Evolutionary conservation across 345 rosid species (phyloP), one percentile per base, ranked within the genome.

Genomic region (Cochlearia excelsa): DNA sequence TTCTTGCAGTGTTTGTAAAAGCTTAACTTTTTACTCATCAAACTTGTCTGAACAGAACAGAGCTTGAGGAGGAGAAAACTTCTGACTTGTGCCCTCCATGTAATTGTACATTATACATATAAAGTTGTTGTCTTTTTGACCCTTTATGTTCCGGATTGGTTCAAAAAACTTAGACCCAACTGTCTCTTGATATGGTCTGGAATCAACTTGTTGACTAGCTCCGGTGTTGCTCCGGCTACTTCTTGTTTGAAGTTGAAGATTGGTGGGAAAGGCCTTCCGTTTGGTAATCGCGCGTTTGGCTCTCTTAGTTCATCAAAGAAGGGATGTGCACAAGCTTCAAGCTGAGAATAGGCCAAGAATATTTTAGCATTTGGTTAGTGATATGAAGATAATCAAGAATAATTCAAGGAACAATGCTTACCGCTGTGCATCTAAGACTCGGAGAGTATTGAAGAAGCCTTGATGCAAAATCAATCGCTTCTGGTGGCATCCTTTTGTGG

Each of bases 361-460:
- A 26, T 26, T 1, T 51, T 9, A 51, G 58, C 39, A 54, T 54
- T 54, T 27, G 2, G 5, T 46, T 39, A 5, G 1, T 9, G 7
- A 27, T 11, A 0, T 26, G 29, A 30, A 27, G 33, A 0, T n/a
- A 0, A 3, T 11, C 39, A 38, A 57, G 1, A 9, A 2, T 9
- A 6, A 3, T 37, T 7, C 54, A 77, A 2, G 7, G 55, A 69
- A 2, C n/a, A n/a, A n/a, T 1, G 4, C 90, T 83, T 60, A 88
- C 96, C 43, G 93, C 90, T 7, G 90, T 73, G 79, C 96, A 89
- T 52, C 97, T 80, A 27, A 84, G 82, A 70, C 89, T 82, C 43
- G 97, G 97, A 47, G 97, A 89, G 79, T 89, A 89, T 57, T 89
- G 97, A 57, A 89, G 79, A 53, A 89, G 67, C 59, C 91, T 74